Evolutionary conservation across 1,284 basidiomycete genomes (phyloP), one percentile per base, ranked within the genome.

Genomic region (Melampsora americana): DNA sequence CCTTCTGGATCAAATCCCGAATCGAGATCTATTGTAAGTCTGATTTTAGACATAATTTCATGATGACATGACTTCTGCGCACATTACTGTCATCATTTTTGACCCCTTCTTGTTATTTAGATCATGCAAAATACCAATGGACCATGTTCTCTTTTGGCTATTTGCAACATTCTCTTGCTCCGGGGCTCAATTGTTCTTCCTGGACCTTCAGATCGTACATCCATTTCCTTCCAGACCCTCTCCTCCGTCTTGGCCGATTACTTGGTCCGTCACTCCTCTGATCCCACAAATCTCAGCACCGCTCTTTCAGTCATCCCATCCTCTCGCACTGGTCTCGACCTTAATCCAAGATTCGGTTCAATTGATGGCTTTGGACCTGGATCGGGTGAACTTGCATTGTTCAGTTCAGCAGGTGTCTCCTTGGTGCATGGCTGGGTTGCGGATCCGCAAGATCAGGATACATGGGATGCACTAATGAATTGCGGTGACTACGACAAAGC

Each of bases 371-470:
- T 93, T 81, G 85, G 87, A 16, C 61, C 71, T 46, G 20, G n/a
- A 14, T 56, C 85, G 28, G 86, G 86, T 0, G 93, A 92, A 81
- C 86, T 95, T 42, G 88, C 90, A 69, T 86, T 95, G 4, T 96
- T 96, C 81, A 85, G 89, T n/a, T 88, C 92, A 67, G 90, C 89
- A 0, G 88, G 88, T 7, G 91, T 95, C 64, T 85, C 87, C 16
- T 88, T 95, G 65, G 88, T 93, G 0, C 93, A 95, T 79, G 93
- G 93, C 0, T 95, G 93, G 93, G 86, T 95, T n/a, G 90, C 90
- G 9, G 92, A 95, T 80, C 73, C 78, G 0, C 85, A 86, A 0
- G 88, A 88, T 66, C 82, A 85, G 0, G 90, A 91, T 80, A 81
- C 80, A 0, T 87, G 87, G 30, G 80, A 81, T 1, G 87, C 88